Conservation (phyloP, 495 filamentous ascomycete genomes). For the Neurospora africana region DNA sequence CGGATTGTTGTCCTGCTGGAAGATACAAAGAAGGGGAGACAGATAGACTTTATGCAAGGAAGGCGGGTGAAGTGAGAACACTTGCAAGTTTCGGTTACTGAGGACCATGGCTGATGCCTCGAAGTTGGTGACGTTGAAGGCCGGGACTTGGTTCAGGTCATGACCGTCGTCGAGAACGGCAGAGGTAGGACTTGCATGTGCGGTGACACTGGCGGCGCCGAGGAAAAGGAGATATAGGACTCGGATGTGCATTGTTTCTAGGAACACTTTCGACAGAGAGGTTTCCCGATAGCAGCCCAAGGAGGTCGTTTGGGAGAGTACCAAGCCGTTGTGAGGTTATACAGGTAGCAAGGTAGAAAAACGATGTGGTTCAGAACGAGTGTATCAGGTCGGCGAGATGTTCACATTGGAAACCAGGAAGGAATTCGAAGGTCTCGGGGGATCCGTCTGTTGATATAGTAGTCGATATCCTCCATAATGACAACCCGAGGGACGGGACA, state of each 20-base stretch:
- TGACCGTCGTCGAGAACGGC: neutral
- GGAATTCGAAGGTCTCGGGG: neutral
- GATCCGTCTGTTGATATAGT: neutral
- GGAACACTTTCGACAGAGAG: neutral
- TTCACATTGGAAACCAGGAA: neutral
- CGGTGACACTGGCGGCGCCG: neutral
- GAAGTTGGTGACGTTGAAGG: slow-evolving; percentile 16
- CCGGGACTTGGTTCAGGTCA: slow-evolving; percentile 1
- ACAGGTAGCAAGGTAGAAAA: neutral
- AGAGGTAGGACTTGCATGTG: neutral
- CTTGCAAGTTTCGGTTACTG: slow-evolving; percentile 17
- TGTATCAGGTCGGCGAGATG: neutral
- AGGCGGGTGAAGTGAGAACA: neutral
- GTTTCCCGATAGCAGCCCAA: neutral
- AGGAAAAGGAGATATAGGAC: neutral
- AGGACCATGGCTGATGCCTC: slow-evolving; percentile 12
- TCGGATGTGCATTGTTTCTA: neutral
- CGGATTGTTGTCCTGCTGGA: neutral
- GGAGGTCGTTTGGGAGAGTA: neutral
- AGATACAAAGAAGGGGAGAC: neutral
- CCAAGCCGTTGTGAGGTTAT: neutral
- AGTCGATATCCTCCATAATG: neutral
- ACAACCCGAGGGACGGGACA: neutral
- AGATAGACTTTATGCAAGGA: too few relatives aligned
- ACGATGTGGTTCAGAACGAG: neutral